Evolutionary conservation across 106 monocot genomes (phyloP), one percentile per base, ranked within the genome.

Genomic region (Phalaenopsis aphrodite): DNA sequence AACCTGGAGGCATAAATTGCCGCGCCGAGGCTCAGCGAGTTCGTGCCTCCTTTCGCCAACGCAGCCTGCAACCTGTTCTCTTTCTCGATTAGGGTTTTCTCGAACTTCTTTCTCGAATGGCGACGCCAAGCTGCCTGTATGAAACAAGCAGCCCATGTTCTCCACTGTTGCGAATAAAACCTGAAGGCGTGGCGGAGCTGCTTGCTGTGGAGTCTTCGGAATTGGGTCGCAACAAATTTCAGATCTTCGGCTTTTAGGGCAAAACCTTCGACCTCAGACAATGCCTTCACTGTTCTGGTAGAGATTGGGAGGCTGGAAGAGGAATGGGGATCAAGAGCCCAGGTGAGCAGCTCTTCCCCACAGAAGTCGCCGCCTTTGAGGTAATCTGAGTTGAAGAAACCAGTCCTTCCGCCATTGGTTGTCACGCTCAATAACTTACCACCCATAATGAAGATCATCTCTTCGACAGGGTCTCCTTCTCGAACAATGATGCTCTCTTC

Each of bases 61-160:
- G 80, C 88, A 39, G 85, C 82, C 85, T 87, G 85, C 82, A 88
- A 37, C 80, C 80, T 84, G 24, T 76, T 79, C 85, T 86, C 88
- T 71, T 90, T 83, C 49, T 84, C 84, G 38, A 38, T 55, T 37
- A 91, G 65, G 12, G 84, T 75, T 23, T 91, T 87, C 79, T 90
- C 91, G 11, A 84, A 78, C 71, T 88, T 91, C 86, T 77, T 88
- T 48, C 83, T 86, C 8, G 81, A 41, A 71, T 84, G 86, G 16
- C 88, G 79, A 4, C 85, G 83, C 91, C 91, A 91, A 16, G 86
- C 88, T 21, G 88, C 86, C 78, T 91, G 91, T 78, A 91, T 88
- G 46, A 88, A 88, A 56, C 91, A 91, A 45, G 91, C 91, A 64
- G 91, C 88, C 91, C 91, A 91, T 10, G 87, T 89, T 65, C 86